Evolutionary conservation across 1,284 basidiomycete species (phyloP).

Genomic region (Cutaneotrichosporon dermatis): DNA sequence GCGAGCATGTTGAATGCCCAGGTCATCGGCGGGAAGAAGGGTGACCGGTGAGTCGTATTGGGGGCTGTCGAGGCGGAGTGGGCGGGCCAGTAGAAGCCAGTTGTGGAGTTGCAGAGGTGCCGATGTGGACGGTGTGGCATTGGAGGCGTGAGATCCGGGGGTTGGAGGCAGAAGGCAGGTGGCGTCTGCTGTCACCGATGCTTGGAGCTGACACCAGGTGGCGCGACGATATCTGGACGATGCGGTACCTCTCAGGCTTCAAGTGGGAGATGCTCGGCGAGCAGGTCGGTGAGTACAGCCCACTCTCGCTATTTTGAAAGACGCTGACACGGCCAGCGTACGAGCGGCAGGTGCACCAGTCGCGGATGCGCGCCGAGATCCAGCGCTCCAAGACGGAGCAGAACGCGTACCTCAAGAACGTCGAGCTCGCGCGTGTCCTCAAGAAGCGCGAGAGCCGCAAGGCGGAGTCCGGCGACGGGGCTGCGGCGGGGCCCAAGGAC

Average conservation of each 20-base stretch:
- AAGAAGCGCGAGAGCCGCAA: constrained; percentile 73
- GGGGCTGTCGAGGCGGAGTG: background rate
- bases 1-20: constrained; percentile 96
- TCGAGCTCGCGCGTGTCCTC: constrained; percentile 87
- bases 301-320: background rate
- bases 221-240: constrained; percentile 98
- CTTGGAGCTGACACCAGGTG: constrained; percentile 54
- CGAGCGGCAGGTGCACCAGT: constrained; percentile 82
- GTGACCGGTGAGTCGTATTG: constrained; percentile 47
- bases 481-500: constrained; percentile 4
- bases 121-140: too few relatives aligned
- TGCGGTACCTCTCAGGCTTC: constrained; percentile 97
- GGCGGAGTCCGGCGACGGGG: constrained; percentile 24
- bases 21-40: constrained; percentile 91
- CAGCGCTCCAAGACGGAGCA: constrained; percentile 85
- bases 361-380: constrained; percentile 83
- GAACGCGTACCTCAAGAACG: constrained; percentile 87
- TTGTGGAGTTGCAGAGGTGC: too few relatives aligned
- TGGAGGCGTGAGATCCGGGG: too few relatives aligned
- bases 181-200: background rate
- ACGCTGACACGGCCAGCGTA: constrained; percentile 59
- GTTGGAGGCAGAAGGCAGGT: too few relatives aligned
- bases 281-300: constrained; percentile 75
- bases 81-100: too few relatives aligned
- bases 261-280: constrained; percentile 99